Base-by-base conservation (phyloP, 2,329 filamentous ascomycete species). In the Macrophomina phaseolina region DNA sequence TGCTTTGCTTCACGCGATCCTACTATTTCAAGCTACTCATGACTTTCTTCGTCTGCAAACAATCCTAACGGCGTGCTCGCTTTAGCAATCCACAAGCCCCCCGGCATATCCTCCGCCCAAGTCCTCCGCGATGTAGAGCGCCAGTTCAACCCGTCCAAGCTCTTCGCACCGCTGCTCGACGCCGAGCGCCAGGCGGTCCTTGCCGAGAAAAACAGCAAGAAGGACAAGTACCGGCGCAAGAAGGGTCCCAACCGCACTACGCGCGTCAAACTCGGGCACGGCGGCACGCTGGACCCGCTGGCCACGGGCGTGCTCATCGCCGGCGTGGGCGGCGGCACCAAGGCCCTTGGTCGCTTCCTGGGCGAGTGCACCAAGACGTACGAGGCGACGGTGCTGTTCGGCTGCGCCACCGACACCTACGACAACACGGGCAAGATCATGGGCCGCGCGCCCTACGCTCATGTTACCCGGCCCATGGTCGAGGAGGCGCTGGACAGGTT, bases 231-330 rank as follows among this genome's bases (percentile, higher is more conserved):
- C 77, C 85, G 85, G 71, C 82, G 85, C 1, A 77, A 90, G 5
- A 87, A 92, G 69, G 65, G 65, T 45, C 65, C 65, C 48, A 63
- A 67, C 65, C 65, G 65, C 36, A n/a, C 23, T 5, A 34, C 18
- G 11, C 56, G 49, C 46, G 90, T 98, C 72, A 99, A 98, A 83
- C 91, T 98, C 74, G 95, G 95, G 40, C 95, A 99, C 81, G 95
- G 95, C 68, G 95, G 95, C 51, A 99, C 95, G 1, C 86, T 99
- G 18, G 95, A 99, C 75, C 95, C 95, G 32, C 86, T 97, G 73
- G 95, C 95, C 8, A 97, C 94, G 1, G 95, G 95, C 53, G 92
- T 99, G 30, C 86, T 99, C 60, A 93, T 98, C 69, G 84, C 95
- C 6, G 95, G 94, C 66, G 85, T 97, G 63, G 95, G 94, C 42